These are phyloP conservation scores for Ilex asprella DNA, from an alignment of 257 asterid species.

Conservation along the genomic window DNA sequence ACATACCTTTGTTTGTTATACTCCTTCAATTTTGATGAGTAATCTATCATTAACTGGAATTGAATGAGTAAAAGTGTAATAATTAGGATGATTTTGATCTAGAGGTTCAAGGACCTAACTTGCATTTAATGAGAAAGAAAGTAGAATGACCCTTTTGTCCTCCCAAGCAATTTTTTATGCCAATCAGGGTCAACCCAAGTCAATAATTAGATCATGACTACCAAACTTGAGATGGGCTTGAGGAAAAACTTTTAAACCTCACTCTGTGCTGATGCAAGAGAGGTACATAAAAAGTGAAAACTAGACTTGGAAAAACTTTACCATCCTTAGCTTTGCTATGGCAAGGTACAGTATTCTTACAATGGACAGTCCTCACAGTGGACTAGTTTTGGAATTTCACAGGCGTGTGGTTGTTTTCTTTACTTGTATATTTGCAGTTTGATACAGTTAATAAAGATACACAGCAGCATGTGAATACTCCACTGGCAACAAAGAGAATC, in stretches of 20 bases:
- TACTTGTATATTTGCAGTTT: conserved; percentile 16
- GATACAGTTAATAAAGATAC: conserved; percentile 2
- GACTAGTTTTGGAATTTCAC: conserved; percentile 26
- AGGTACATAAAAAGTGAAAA: not conserved
- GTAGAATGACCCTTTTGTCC: not conserved
- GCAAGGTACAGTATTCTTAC: conserved; percentile 12
- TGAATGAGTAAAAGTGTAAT: no score
- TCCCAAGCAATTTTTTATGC: not conserved
- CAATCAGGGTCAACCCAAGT: not conserved
- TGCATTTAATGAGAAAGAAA: not conserved
- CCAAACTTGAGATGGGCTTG: not conserved
- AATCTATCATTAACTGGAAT: no score
- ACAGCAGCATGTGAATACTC: not conserved
- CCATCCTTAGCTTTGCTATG: conserved; percentile 31
- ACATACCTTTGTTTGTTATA: no score
- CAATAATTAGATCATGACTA: no score
- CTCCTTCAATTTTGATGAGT: no score
- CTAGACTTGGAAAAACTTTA: not conserved
- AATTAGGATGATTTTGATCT: no score
- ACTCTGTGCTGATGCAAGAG: not conserved
- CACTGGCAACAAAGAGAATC: no score
- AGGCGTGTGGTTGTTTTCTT: not conserved
- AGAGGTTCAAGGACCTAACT: not conserved
- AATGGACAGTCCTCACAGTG: conserved; percentile 10
- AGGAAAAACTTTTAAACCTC: conserved; percentile 8